These are phyloP conservation scores for Nectriaceae sp. DNA, from an alignment of 2,329 filamentous ascomycete genomes.

Conservation along the genomic window DNA sequence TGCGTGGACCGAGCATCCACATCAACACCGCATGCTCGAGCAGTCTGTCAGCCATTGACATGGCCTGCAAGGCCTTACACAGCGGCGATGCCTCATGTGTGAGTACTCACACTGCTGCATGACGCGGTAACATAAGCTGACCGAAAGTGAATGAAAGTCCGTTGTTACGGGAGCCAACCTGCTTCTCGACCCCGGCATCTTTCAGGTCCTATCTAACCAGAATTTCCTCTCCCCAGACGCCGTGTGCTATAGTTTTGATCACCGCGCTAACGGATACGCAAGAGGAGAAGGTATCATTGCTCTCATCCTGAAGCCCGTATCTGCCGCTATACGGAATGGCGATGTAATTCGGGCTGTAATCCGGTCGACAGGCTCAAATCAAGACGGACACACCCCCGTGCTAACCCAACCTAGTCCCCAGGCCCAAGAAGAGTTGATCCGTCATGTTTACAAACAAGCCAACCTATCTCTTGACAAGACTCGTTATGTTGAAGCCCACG, in stretches of 20 bases:
- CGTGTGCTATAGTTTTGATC: constrained; percentile 34
- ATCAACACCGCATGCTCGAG: constrained; percentile 40
- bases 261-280: constrained; percentile 33
- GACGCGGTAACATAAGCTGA: background rate
- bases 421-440: constrained; percentile 26
- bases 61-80: constrained; percentile 31
- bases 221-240: constrained; percentile 43
- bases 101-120: background rate
- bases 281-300: constrained; percentile 30
- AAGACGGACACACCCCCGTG: constrained; percentile 44
- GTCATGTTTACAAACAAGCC: constrained; percentile 29
- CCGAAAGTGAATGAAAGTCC: constrained; percentile 5
- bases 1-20: constrained; percentile 37
- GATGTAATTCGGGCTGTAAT: constrained; percentile 42
- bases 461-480: constrained; percentile 27
- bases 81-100: constrained; percentile 22
- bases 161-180: constrained; percentile 21
- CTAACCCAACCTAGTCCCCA: constrained; percentile 33
- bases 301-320: constrained; percentile 53
- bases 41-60: constrained; percentile 34
- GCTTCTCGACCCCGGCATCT: constrained; percentile 17
- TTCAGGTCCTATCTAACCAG: constrained; percentile 35
- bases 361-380: constrained; percentile 24
- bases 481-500: constrained; percentile 36
- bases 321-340: constrained; percentile 44